Evolutionary conservation across 768 basidiomycete species (phyloP), one percentile per base, ranked within the genome.

Genomic region (Panaeolus papilionaceus): DNA sequence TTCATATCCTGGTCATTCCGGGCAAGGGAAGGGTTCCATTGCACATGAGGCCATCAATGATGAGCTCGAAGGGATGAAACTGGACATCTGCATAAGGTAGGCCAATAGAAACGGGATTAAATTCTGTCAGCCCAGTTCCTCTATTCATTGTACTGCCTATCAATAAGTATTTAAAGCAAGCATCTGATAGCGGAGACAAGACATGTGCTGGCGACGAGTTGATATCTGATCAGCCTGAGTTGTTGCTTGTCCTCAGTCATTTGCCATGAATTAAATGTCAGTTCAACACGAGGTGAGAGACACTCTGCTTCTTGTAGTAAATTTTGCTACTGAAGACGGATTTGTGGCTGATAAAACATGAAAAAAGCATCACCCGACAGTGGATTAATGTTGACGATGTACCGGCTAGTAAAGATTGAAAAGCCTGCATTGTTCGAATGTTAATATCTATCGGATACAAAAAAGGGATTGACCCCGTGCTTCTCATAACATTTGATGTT

Each of bases 331-430:
- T 58, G 6, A 33, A 28, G 12, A 14, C 16, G 54, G 54, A 16
- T 58, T 58, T 58, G 54, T 58, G 54, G 54, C 54, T 26, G 23
- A 7, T 51, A 14, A 47, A 51, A 14, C 20, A 51, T 51, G 8
- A 51, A 40, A 40, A 40, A 14, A 40, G 23, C 9, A 51, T 23
- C 20, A 23, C 49, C 16, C 45, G 8, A 20, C n/a, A 1, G 45
- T 20, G 45, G 8, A 10, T 47, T 47, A 18, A 3, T 47, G 45
- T 47, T n/a, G 16, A 47, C 8, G 3, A 18, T 18, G 45, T 47
- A 18, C 7, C 18, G 45, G 16, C 3, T n/a, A 18, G 45, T 47
- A 37, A 58, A 37, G 4, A 58, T 58, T 58, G 54, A n/a, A 33
- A 33, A 58, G 20, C 33, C 33, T 37, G 28, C 14, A 28, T 58